phyloP scores from a whole-genome alignment of 495 filamentous ascomycete genomes.

The Cryomyces antarcticus region DNA sequence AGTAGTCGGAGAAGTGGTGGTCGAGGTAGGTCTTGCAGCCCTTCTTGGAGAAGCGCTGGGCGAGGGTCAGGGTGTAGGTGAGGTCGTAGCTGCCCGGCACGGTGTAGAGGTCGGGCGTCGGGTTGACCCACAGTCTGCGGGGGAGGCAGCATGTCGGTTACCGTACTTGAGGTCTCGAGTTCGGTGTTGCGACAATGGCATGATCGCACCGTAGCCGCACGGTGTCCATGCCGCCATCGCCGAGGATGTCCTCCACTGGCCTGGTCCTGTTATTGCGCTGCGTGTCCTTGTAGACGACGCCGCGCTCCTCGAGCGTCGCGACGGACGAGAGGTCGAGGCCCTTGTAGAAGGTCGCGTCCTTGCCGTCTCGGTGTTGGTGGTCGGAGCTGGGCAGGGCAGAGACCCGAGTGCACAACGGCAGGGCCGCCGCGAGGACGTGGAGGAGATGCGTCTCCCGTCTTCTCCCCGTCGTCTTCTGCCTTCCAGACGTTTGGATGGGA shows the following conservation, averaged over 20 bases:
- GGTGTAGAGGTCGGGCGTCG: neutral
- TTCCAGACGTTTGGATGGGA: no score
- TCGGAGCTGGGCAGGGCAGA: no score
- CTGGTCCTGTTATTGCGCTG: slow-evolving; percentile 15
- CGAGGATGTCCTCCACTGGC: slow-evolving; percentile 21
- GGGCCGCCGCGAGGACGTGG: no score
- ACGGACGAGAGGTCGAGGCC: slow-evolving; percentile 22
- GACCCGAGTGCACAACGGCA: no score
- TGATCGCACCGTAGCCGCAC: slow-evolving; percentile 13
- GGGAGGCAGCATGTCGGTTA: neutral
- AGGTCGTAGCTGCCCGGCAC: slow-evolving; percentile 13
- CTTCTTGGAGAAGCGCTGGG: slow-evolving; percentile 15
- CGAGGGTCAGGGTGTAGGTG: slow-evolving; percentile 11
- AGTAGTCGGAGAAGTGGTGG: slow-evolving; percentile 12
- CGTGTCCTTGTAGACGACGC: slow-evolving; percentile 20
- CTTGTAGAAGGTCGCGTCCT: slow-evolving; percentile 15
- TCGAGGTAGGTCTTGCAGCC: slow-evolving; percentile 18
- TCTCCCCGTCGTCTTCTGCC: no score
- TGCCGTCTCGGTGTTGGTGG: neutral
- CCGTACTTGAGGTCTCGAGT: neutral
- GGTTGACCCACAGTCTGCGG: slow-evolving; percentile 12
- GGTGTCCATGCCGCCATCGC: slow-evolving; percentile 23
- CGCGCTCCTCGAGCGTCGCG: slow-evolving; percentile 16
- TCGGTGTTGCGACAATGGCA: neutral
- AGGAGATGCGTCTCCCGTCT: no score